Conservation (phyloP, 768 basidiomycete species). For the Exidia glandulosa region DNA sequence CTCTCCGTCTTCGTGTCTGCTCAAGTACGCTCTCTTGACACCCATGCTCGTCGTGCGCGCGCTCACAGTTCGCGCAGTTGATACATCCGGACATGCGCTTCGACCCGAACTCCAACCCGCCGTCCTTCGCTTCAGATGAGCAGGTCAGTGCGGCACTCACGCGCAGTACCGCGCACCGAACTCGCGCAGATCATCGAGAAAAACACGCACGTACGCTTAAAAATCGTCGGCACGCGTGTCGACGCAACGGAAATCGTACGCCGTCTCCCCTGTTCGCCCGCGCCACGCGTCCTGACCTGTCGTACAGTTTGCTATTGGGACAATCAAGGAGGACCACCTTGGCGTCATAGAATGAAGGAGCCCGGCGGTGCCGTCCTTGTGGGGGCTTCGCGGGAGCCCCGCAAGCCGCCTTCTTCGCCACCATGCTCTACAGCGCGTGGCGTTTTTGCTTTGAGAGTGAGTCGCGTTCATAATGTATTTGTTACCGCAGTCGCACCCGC, state of each 20-base stretch:
- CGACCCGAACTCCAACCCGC: conserved; percentile 95
- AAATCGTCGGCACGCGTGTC: conserved; percentile 96
- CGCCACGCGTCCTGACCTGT: not conserved
- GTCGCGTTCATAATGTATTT: no score
- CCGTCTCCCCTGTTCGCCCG: conserved; percentile 5
- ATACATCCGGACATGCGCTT: conserved; percentile 92
- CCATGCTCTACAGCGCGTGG: no score
- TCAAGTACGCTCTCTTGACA: conserved; percentile 46
- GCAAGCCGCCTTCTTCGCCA: no score
- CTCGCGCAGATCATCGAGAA: conserved; percentile 77
- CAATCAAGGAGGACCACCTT: conserved; percentile 95
- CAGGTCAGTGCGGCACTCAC: conserved; percentile 38
- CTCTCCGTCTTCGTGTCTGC: conserved; percentile 90
- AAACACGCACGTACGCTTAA: conserved; percentile 82
- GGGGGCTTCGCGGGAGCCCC: no score
- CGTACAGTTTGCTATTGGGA: conserved; percentile 85
- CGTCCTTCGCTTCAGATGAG: conserved; percentile 85
- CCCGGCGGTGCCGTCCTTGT: no score
- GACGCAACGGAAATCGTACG: conserved; percentile 96
- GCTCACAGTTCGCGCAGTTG: conserved; percentile 36
- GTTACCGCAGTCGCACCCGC: no score
- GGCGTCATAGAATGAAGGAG: conserved; percentile 80
- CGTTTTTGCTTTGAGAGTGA: no score
- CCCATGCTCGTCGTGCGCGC: not conserved
- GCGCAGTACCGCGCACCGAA: conserved; percentile 2